These are phyloP conservation scores for Penicillium occitanis DNA, from an alignment of 2,329 filamentous ascomycete species.

Conservation along the genomic window DNA sequence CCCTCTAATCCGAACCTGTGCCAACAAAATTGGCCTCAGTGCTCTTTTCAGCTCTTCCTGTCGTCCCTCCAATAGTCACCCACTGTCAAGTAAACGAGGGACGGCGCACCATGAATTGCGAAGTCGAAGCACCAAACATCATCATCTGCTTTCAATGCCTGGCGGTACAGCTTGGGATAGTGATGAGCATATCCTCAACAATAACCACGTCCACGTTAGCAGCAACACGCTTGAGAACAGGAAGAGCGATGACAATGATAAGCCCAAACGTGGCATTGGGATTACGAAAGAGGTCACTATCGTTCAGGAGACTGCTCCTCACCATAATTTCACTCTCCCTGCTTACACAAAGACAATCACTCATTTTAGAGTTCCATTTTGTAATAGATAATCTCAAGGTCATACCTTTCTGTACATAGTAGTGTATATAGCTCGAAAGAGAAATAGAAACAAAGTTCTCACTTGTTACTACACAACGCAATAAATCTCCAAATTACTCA, in stretches of 20 bases:
- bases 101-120: slow-evolving; percentile 22
- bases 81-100: slow-evolving; percentile 25
- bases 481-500: too few relatives aligned
- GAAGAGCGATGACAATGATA: not conserved
- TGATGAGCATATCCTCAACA: slow-evolving; percentile 31
- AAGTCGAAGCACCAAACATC: slow-evolving; percentile 1
- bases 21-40: slow-evolving; percentile 30
- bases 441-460: not conserved
- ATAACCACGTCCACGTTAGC: not conserved
- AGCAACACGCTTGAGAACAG: not conserved
- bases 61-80: slow-evolving; percentile 26
- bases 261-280: not conserved
- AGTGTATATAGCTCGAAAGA: not conserved
- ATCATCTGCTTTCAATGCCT: slow-evolving; percentile 19
- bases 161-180: slow-evolving; percentile 30
- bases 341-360: not conserved
- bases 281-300: not conserved
- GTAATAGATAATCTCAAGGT: not conserved
- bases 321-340: not conserved
- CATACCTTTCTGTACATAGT: not conserved
- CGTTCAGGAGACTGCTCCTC: not conserved
- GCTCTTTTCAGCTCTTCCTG: slow-evolving; percentile 29
- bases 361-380: not conserved
- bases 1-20: slow-evolving; percentile 30
- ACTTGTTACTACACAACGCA: too few relatives aligned